A percentile compares a stretch with the other conserved stretches of the same genome.
Conservation (phyloP, 202 grass and related monocot species). For the Bolboschoenoplectus hybrid region DNA sequence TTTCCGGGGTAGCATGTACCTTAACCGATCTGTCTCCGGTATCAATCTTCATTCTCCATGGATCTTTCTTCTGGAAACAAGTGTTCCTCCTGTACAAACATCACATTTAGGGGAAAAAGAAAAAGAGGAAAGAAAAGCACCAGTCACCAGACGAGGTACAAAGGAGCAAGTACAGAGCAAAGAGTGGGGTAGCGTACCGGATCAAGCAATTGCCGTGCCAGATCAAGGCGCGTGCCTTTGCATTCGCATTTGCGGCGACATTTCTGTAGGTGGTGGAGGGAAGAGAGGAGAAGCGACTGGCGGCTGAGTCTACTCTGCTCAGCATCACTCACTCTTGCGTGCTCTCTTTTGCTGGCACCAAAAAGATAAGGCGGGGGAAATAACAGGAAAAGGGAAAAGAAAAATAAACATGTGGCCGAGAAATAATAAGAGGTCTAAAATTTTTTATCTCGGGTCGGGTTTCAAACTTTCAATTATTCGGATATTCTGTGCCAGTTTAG, state of each 20-base stretch:
- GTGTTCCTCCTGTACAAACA: constrained; percentile 14
- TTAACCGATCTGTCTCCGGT: background rate
- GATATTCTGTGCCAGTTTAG: background rate
- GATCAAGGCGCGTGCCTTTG: constrained; percentile 22
- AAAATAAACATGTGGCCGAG: background rate
- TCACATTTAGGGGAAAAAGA: background rate
- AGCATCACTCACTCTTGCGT: constrained; percentile 24
- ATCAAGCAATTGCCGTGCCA: constrained; percentile 25
- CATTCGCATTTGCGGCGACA: background rate
- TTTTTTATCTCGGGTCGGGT: background rate
- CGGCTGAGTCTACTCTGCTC: constrained; percentile 30
- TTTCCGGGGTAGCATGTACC: background rate
- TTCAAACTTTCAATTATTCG: background rate
- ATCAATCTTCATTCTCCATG: background rate
- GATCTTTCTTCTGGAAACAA: constrained; percentile 32
- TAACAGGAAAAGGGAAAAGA: background rate
- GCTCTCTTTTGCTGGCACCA: background rate
- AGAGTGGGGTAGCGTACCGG: background rate
- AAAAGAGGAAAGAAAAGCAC: background rate
- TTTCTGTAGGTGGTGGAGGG: background rate
- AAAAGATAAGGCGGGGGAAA: constrained; percentile 31
- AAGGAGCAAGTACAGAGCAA: background rate
- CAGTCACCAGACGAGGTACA: too few species aligned
- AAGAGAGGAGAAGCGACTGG: constrained; percentile 25
- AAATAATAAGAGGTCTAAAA: background rate